Base-by-base conservation (phyloP, 2,329 filamentous ascomycete genomes). In the Fusarium nodosum region DNA sequence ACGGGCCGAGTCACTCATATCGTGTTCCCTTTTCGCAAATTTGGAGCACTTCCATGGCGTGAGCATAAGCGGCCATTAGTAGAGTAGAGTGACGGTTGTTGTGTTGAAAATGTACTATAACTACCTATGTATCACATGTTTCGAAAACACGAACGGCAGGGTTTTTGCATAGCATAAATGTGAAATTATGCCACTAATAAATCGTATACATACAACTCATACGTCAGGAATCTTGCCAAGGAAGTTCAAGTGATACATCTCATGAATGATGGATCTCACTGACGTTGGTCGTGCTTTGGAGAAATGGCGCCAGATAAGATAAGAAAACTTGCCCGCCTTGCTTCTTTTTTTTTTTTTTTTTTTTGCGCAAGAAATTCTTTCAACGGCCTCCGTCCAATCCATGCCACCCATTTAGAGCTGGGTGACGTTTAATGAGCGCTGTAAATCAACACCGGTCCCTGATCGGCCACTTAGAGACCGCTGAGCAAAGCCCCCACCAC, bases 1-100 rank as follows among this genome's bases (percentile, higher is more conserved):
- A 89, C 90, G 38, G 94, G 94, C 1, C 89, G 86, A 74, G 89
- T 94, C 22, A 88, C 90, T 15, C 88, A 90, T 77, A 85, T 97
- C 33, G 76, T 97, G 57, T 91, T 88, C 81, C 93, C 93, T 4
- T 86, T 85, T 69, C 81, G 82, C 61, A 86, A 88, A 79, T 84
- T 86, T 73, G 87, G 88, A 13, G 78, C 79, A 26, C 82, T 91
- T 28, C 79, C 78, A 74, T 90, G 87, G 86, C 85, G 85, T 82
- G 86, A 90, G 72, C 82, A 85, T 68, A 70, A 78, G 64, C 67
- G 75, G 66, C 72, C 74, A 34, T 68, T 74, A 57, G 56, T 74
- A 62, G 63, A 66, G 36, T 64, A 62, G 63, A 66, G 36, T 63
- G 24, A 51, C 46, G 48, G 30, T 26, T 38, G n/a, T 33, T 38